Evolutionary conservation across 371 early-diverging fungal species (phyloP).

Genomic region (Catenaria anguillulae): DNA sequence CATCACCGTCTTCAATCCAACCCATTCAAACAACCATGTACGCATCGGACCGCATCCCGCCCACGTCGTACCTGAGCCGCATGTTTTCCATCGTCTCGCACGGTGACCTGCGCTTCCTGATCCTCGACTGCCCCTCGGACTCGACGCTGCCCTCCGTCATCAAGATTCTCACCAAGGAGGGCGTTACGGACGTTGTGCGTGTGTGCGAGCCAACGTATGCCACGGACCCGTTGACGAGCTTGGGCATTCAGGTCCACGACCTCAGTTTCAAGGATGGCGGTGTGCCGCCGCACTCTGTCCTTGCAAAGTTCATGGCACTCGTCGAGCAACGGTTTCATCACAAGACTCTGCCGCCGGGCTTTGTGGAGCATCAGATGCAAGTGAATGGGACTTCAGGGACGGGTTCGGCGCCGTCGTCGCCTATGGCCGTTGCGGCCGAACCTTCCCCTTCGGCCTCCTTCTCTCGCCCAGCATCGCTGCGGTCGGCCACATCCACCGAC

Average conservation of each 20-base stretch:
- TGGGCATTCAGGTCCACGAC: slow-evolving; percentile 3
- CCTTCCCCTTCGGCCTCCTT: neutral
- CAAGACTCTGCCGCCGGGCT: neutral
- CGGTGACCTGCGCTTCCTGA: slow-evolving; percentile 1
- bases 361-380: neutral
- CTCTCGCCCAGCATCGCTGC: neutral
- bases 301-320: neutral
- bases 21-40: neutral
- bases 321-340: neutral
- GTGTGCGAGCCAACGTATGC: slow-evolving; percentile 71
- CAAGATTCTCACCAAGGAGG: slow-evolving; percentile 31
- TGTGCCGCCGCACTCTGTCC: neutral
- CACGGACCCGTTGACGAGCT: neutral
- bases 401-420: neutral
- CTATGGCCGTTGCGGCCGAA: neutral
- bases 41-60: neutral
- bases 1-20: no score
- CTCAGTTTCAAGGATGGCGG: neutral
- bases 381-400: neutral
- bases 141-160: neutral
- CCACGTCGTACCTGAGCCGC: slow-evolving; percentile 5
- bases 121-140: slow-evolving; percentile 6
- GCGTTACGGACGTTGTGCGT: slow-evolving; percentile 69
- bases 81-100: slow-evolving; percentile 2
- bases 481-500: neutral